Evolutionary conservation across 1,284 basidiomycete genomes (phyloP), one percentile per base, ranked within the genome.

Genomic region (Cutaneotrichosporon dermatis): DNA sequence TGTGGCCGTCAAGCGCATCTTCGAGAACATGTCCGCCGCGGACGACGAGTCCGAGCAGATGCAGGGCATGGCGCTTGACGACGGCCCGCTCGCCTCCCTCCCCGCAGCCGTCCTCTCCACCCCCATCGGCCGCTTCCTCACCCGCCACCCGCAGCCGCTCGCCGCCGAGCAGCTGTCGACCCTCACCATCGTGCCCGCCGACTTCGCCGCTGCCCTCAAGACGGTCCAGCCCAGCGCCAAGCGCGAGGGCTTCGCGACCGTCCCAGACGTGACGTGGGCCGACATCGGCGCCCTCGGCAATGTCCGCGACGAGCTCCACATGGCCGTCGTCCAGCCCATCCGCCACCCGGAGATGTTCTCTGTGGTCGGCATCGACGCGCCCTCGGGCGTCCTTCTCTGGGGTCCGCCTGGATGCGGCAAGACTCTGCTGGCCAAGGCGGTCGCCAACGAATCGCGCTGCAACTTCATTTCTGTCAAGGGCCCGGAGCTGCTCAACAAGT

Each of bases 381-480:
- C 89, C 0, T 89, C 91, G 73, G 95, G 95, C 3, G 95, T 98
- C 1, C 80, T 98, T 16, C 80, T 98, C n/a, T 99, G 94, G 95
- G 95, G 95, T 13, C 95, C 95, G 8, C 95, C 95, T 0, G 95
- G 95, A 4, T 98, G 95, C 73, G 94, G 95, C 9, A 98, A 98
- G 79, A 99, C 95, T 0, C 75, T 98, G 16, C 80, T 98, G 6
- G 95, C 95, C 1, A 98, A 97, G 76, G 95, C 95, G 0, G 94
- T 98, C 2, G 95, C 95, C 8, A 97, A 93, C 76, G 94, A 97
- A 79, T 89, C 86, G 56, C 82, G 85, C 59, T 95, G 94, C 33
- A 98, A 95, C 78, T 98, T 98, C 69, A 97, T 99, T 70, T 92
- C 89, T 68, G 90, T 99, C 58, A 99, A 98, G 72, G 96, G 95